Evolutionary conservation across 2,329 filamentous ascomycete genomes (phyloP), one percentile per base, ranked within the genome.

Genomic region (Annulohypoxylon truncatum): DNA sequence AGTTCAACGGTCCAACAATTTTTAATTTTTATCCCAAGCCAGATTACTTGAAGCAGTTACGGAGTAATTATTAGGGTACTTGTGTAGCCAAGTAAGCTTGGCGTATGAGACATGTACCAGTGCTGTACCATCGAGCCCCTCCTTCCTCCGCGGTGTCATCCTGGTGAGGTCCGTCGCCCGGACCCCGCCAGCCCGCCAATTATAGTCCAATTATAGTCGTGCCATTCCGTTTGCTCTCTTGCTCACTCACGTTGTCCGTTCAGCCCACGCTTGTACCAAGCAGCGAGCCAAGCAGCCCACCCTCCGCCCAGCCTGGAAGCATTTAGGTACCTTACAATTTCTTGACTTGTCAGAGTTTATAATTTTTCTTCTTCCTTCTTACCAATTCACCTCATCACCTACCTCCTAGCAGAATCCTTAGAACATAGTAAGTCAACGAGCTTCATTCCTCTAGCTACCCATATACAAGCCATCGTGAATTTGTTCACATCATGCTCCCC

Each of bases 221-320:
- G 44, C 64, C 67, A 69, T 66, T 67, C 67, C 67, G 67, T 67
- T 67, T 69, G 64, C 61, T 64, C 58, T 40, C 51, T 68, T 58
- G 67, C 57, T 64, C 64, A 51, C 59, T 68, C 66, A 69, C 67
- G 67, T 69, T 69, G 64, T 69, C 64, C 64, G 62, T 53, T 24
- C 63, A 67, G 53, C 62, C 67, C 63, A 66, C 55, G 61, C 62
- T 52, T 12, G 53, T 44, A 59, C 55, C 64, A 64, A 64, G 55
- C 35, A 54, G 51, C 51, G 29, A 35, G 33, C 52, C 52, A 54
- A 54, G 35, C 52, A 44, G 52, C 52, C 52, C 52, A 54, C 52
- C 52, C 35, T 38, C 35, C 35, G 35, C n/a, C 35, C 13, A 35
- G 10, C 18, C 38, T 65, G 60, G 50, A 18, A 42, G 38, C 38